Conservation (phyloP, 2,329 filamentous ascomycete genomes). For the Talaromyces sp. region DNA sequence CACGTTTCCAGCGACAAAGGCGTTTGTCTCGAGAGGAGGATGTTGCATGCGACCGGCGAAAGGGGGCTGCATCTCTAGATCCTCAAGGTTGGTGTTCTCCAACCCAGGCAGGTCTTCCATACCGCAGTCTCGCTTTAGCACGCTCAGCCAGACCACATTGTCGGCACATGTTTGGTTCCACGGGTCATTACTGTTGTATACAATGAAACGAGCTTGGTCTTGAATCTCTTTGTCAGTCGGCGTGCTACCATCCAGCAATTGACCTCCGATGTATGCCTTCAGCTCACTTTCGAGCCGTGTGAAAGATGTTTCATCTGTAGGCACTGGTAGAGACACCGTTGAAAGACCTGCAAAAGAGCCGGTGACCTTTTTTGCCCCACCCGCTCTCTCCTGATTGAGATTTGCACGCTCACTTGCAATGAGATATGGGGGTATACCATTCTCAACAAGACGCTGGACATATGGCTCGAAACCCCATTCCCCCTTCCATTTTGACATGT, state of each 20-base stretch:
- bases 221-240: slow-evolving; percentile 39
- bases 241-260: slow-evolving; percentile 31
- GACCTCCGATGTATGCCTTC: slow-evolving; percentile 36
- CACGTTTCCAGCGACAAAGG: slow-evolving; percentile 23
- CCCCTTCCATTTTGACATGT: slow-evolving; percentile 40
- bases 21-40: slow-evolving; percentile 34
- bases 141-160: slow-evolving; percentile 44
- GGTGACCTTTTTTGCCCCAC: slow-evolving; percentile 11
- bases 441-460: slow-evolving; percentile 36
- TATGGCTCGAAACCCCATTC: slow-evolving; percentile 41
- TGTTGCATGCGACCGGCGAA: slow-evolving; percentile 38
- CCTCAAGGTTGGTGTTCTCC: slow-evolving; percentile 33
- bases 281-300: slow-evolving; percentile 40
- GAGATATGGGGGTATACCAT: slow-evolving; percentile 36
- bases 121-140: slow-evolving; percentile 44
- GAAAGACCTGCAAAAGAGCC: not conserved
- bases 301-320: slow-evolving; percentile 41
- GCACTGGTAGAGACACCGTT: slow-evolving; percentile 24
- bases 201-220: slow-evolving; percentile 32
- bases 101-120: slow-evolving; percentile 32
- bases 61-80: slow-evolving; percentile 43
- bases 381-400: slow-evolving; percentile 33
- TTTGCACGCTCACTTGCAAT: slow-evolving; percentile 34
- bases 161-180: slow-evolving; percentile 47
- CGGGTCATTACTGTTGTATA: slow-evolving; percentile 34